A percentile compares a stretch with the other conserved stretches of the same genome.
These are phyloP conservation scores for Middelhovenomyces tepae DNA, from an alignment of 805 yeast species.

Conservation along the genomic window DNA sequence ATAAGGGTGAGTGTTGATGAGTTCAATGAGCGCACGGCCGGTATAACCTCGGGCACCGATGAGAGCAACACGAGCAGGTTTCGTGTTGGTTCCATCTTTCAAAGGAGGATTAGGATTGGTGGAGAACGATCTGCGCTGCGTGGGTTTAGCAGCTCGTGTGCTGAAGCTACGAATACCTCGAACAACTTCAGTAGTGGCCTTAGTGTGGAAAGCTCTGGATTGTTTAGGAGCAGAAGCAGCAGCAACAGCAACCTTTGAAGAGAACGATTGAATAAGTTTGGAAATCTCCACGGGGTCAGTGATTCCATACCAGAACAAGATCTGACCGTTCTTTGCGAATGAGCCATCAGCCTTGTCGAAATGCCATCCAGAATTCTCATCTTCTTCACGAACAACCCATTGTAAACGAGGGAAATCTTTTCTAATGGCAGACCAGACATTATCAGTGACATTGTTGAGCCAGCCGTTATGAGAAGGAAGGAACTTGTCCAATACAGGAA, in stretches of 20 bases:
- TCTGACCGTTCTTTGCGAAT: slow-evolving; percentile 77
- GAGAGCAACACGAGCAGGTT: slow-evolving; percentile 70
- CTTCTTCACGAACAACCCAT: slow-evolving; percentile 89
- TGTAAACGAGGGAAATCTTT: slow-evolving; percentile 66
- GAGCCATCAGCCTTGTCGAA: slow-evolving; percentile 93
- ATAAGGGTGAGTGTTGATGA: slow-evolving; percentile 81
- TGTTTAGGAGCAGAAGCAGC: slow-evolving; percentile 17
- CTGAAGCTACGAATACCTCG: no score
- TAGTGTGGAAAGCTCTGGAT: slow-evolving; percentile 21
- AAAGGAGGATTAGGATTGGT: slow-evolving; percentile 66
- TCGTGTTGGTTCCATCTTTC: slow-evolving; percentile 50
- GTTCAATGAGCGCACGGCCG: slow-evolving; percentile 82
- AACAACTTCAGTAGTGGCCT: slow-evolving; percentile 2
- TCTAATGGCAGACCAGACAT: slow-evolving; percentile 73
- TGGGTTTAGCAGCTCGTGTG: slow-evolving; percentile 7
- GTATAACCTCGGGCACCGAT: slow-evolving; percentile 99
- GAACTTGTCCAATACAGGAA: slow-evolving; percentile 76
- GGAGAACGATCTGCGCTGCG: slow-evolving; percentile 15
- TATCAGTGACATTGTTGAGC: slow-evolving; percentile 96
- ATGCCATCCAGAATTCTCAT: slow-evolving; percentile 84
- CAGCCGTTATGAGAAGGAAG: slow-evolving; percentile 85
- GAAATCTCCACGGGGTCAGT: slow-evolving; percentile 53
- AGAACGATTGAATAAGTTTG: slow-evolving; percentile 50
- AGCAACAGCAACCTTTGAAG: slow-evolving; percentile 12
- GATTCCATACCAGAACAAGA: slow-evolving; percentile 92